These are phyloP conservation scores for Multifurca ochricompacta DNA, from an alignment of 768 basidiomycete species.

Conservation along the genomic window DNA sequence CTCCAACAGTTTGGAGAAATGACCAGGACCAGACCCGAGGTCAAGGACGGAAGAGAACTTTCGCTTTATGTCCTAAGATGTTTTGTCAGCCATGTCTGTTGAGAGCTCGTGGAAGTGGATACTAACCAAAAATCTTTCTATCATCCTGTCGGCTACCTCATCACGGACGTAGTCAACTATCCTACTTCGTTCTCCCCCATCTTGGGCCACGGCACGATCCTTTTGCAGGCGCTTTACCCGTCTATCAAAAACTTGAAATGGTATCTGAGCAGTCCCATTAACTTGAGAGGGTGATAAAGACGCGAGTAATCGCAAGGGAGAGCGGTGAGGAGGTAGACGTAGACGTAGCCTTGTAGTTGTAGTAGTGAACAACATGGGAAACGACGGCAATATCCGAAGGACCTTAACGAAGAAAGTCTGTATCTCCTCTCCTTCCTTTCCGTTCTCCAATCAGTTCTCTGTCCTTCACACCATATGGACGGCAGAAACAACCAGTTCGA, in stretches of 20 bases:
- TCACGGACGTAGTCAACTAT: conserved; percentile 88
- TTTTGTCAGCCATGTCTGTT: conserved; percentile 7
- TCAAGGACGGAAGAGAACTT: conserved; percentile 77
- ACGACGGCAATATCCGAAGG: background rate
- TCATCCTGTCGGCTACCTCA: conserved; percentile 84
- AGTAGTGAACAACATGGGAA: background rate
- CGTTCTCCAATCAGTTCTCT: too few relatives aligned
- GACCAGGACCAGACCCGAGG: conserved; percentile 85
- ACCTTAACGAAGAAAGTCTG: too few relatives aligned
- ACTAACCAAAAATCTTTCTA: conserved; percentile 79
- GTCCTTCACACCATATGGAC: conserved; percentile 5
- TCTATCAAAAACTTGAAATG: conserved; percentile 86
- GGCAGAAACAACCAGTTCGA: background rate
- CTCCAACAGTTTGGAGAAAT: conserved; percentile 80
- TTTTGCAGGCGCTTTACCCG: conserved; percentile 67
- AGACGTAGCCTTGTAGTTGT: background rate
- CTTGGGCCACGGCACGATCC: conserved; percentile 57
- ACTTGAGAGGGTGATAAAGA: conserved; percentile 40
- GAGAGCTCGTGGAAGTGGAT: conserved; percentile 6
- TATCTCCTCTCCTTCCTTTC: too few relatives aligned
- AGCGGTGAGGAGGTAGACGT: background rate
- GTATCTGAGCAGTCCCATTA: conserved; percentile 42
- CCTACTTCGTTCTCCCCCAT: conserved; percentile 53
- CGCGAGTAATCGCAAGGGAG: conserved; percentile 35
- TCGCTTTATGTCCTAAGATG: conserved; percentile 79